A percentile compares a stretch with the other conserved stretches of the same genome.
Conservation (phyloP, 2,329 filamentous ascomycete species). For the Claviceps monticola region DNA sequence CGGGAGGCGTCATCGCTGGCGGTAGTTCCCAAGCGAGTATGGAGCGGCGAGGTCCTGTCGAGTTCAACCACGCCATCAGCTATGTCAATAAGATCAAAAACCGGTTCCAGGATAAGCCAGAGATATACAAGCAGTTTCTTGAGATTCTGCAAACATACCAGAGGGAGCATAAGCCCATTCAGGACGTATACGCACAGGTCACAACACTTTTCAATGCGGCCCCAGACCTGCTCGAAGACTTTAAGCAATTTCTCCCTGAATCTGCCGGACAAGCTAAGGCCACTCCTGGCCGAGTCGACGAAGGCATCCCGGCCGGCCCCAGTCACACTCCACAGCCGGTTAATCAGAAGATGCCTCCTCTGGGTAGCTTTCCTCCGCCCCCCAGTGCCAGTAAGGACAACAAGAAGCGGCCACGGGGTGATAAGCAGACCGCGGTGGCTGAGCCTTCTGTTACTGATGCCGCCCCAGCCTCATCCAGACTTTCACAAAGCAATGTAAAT, state of each 20-base stretch:
- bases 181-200: constrained; percentile 95
- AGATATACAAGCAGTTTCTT: constrained; percentile 98
- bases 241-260: constrained; percentile 96
- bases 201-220: constrained; percentile 87
- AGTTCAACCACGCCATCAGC: constrained; percentile 98
- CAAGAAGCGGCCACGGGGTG: constrained; percentile 67
- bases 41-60: constrained; percentile 85
- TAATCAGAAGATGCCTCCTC: constrained; percentile 72
- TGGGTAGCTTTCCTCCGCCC: constrained; percentile 84
- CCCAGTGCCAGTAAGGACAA: constrained; percentile 73
- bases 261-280: constrained; percentile 46
- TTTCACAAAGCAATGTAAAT: constrained; percentile 19
- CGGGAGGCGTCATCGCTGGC: constrained; percentile 47
- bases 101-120: constrained; percentile 87
- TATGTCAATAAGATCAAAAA: constrained; percentile 99
- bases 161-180: constrained; percentile 92
- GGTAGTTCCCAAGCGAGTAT: constrained; percentile 45
- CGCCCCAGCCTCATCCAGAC: constrained; percentile 20
- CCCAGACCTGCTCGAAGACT: constrained; percentile 90
- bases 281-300: constrained; percentile 45
- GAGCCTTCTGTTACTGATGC: constrained; percentile 30
- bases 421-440: constrained; percentile 37
- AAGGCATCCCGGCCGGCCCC: constrained; percentile 24
- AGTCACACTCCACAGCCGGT: constrained; percentile 42
- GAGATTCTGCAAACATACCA: constrained; percentile 98